A percentile compares a stretch with the other conserved stretches of the same genome.
Conservation (phyloP, 257 asterid genomes). For the Schizonepeta tenuifolia region DNA sequence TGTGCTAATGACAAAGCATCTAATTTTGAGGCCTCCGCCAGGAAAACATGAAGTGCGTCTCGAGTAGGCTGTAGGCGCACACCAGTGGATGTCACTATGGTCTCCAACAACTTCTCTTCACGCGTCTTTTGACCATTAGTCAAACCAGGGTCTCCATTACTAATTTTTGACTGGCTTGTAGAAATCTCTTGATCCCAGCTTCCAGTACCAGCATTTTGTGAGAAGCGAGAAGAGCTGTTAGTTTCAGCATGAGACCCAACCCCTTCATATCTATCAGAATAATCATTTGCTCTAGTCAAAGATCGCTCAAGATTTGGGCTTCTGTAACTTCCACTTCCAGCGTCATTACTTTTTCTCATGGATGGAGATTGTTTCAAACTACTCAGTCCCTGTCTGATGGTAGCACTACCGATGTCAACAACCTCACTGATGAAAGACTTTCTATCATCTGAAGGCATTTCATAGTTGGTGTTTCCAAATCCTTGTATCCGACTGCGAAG, state of each 20-base stretch:
- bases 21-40: slow-evolving; percentile 81
- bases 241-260: slow-evolving; percentile 49
- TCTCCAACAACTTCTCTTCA: slow-evolving; percentile 83
- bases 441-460: slow-evolving; percentile 73
- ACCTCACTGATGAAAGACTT: slow-evolving; percentile 90
- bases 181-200: slow-evolving; percentile 68
- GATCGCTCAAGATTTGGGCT: slow-evolving; percentile 90
- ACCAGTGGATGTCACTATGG: slow-evolving; percentile 88
- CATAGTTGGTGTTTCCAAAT: slow-evolving; percentile 80
- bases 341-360: slow-evolving; percentile 62
- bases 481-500: slow-evolving; percentile 94
- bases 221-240: slow-evolving; percentile 55
- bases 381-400: slow-evolving; percentile 86
- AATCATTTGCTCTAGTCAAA: slow-evolving; percentile 71
- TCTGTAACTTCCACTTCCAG: slow-evolving; percentile 83
- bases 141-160: slow-evolving; percentile 48
- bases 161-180: slow-evolving; percentile 55
- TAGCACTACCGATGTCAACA: slow-evolving; percentile 89
- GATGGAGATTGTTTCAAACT: slow-evolving; percentile 80
- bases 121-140: slow-evolving; percentile 64
- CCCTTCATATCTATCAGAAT: slow-evolving; percentile 67
- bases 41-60: slow-evolving; percentile 81
- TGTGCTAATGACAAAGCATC: slow-evolving; percentile 64
- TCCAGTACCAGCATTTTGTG: slow-evolving; percentile 67
- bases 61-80: slow-evolving; percentile 96